A percentile compares a stretch with the other conserved stretches of the same genome.
Evolutionary conservation across 2,329 filamentous ascomycete species (phyloP).

Genomic region (Elsinoe necatrix): DNA sequence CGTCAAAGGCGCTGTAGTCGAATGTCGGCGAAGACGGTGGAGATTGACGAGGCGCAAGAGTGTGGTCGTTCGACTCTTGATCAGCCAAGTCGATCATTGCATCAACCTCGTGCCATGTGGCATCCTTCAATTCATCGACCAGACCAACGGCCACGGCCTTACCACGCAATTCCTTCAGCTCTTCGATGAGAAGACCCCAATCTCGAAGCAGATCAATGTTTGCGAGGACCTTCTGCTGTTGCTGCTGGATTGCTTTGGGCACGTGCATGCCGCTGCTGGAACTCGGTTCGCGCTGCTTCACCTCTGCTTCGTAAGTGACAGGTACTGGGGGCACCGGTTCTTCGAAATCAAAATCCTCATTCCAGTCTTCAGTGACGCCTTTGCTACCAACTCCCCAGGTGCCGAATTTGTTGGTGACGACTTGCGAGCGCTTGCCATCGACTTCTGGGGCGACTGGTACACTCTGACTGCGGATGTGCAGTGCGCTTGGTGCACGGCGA

Average conservation of each 20-base stretch:
- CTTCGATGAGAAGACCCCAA: constrained; percentile 71
- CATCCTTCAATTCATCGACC: constrained; percentile 49
- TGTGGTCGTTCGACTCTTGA: constrained; percentile 52
- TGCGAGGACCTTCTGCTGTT: constrained; percentile 71
- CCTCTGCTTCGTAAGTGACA: constrained; percentile 29
- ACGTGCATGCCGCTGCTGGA: constrained; percentile 55
- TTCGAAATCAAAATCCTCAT: constrained; percentile 77
- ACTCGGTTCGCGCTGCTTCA: constrained; percentile 22
- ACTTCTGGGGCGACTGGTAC: constrained; percentile 62
- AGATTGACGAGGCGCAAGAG: constrained; percentile 42
- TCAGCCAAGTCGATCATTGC: constrained; percentile 79
- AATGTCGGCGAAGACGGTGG: constrained; percentile 50
- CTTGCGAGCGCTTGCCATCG: constrained; percentile 43
- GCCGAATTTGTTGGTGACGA: constrained; percentile 62
- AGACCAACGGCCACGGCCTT: constrained; percentile 62
- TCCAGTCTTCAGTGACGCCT: constrained; percentile 77
- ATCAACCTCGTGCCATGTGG: constrained; percentile 72
- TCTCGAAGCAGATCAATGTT: constrained; percentile 79
- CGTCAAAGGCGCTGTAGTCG: constrained; percentile 51
- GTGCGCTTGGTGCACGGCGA: constrained; percentile 58
- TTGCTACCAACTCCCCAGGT: constrained; percentile 77
- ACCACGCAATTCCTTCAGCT: constrained; percentile 67
- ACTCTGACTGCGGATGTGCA: constrained; percentile 72
- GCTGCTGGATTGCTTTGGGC: constrained; percentile 69
- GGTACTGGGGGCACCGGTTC: constrained; percentile 31